Conservation (phyloP, 2,329 filamentous ascomycete genomes). For the Blumeria graminis region DNA sequence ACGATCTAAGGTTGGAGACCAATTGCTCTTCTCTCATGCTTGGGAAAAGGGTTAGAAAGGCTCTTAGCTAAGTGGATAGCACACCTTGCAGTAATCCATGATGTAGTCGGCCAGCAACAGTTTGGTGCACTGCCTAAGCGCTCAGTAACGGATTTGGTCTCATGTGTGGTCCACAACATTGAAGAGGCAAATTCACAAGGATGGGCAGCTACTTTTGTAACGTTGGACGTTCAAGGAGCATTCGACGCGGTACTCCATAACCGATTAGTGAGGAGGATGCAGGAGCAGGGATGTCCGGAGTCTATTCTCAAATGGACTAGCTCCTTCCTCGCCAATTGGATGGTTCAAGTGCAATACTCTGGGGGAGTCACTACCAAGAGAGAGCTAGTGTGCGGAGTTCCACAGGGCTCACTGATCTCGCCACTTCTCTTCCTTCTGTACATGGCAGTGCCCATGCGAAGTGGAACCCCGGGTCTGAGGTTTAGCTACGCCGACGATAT, state of each 20-base stretch:
- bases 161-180: not conserved
- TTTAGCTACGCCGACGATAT: too few species aligned
- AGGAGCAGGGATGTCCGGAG: not conserved
- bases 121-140: not conserved
- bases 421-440: not conserved
- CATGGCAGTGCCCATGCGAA: too few species aligned
- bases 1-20: not conserved
- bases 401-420: not conserved
- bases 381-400: not conserved
- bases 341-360: not conserved
- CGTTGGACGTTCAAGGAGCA: not conserved
- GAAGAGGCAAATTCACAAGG: not conserved
- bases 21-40: not conserved
- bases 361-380: not conserved
- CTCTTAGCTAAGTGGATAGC: not conserved
- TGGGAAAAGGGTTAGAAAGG: not conserved
- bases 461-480: too few species aligned
- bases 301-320: not conserved
- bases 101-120: not conserved
- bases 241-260: not conserved
- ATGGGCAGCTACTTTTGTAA: not conserved
- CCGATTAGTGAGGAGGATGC: not conserved
- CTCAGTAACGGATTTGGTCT: not conserved
- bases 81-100: not conserved
- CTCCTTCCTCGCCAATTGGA: not conserved